Evolutionary conservation across 352 stramenopile species (phyloP), one percentile per base, ranked within the genome.

Genomic region (Peronospora farinosa): DNA sequence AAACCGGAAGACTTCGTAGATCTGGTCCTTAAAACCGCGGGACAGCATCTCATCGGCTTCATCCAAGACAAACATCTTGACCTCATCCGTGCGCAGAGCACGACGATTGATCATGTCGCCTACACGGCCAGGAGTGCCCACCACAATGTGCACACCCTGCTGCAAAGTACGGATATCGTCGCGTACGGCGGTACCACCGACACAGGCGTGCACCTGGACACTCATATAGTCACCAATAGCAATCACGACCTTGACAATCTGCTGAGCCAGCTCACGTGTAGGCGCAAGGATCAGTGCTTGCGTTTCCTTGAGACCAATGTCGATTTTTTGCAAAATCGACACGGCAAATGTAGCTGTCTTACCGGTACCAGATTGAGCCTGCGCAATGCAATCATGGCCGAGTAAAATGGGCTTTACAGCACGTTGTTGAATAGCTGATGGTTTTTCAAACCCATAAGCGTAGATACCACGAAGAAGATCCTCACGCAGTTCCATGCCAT

Each of bases 31-130:
- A 85, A 99, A 99, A 51, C 96, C 96, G 67, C 92, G 84, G 49
- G 85, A 97, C 43, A 99, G 90, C 96, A 99, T 99, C 79, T 99
- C 96, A 96, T 99, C 97, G 57, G 97, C 97, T 69, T 99, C 97
- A 81, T 99, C 97, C 36, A 99, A 74, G 56, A 98, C 92, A 65
- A 99, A 99, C 53, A 99, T 81, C 63, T 96, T 96, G 59, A 99
- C 95, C 51, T 86, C 76, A 54, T 97, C 91, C 9, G 98, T 90
- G 54, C 89, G 79, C 23, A 99, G 80, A 36, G 91, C 93, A 28
- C 96, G 85, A 65, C 96, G 91, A 75, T 98, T 98, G 77, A 99
- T 98, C 95, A 99, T 98, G 73, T 99, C 96, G 54, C 91, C 96
- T 16, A 99, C 96, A 87, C 97, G 96, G 61, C 97, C 97, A 8